A percentile compares a stretch with the other conserved stretches of the same genome.
Evolutionary conservation across 345 rosid genomes (phyloP).

Genomic region (Ceriops decandra): DNA sequence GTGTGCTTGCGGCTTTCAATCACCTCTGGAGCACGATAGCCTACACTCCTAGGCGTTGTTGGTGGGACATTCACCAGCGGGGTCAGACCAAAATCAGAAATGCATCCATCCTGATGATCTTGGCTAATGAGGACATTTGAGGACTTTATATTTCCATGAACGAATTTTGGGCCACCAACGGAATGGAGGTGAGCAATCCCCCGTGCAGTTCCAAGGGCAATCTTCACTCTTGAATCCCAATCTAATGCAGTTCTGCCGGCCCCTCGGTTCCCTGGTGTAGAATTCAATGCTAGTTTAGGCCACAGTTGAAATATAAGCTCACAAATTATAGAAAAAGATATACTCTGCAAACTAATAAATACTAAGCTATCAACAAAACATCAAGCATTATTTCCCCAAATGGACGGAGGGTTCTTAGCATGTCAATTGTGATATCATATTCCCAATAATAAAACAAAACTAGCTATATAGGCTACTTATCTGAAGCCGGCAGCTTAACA

Average conservation of each 20-base stretch:
- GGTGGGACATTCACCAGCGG: slow-evolving; percentile 60
- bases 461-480: background rate
- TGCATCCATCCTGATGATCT: slow-evolving; percentile 43
- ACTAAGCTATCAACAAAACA: background rate
- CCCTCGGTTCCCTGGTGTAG: slow-evolving; percentile 47
- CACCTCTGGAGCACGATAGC: slow-evolving; percentile 72
- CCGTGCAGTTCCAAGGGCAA: slow-evolving; percentile 60
- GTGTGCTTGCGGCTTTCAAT: slow-evolving; percentile 75
- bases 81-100: slow-evolving; percentile 67
- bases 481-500: background rate
- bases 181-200: slow-evolving; percentile 76
- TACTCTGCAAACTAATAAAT: background rate
- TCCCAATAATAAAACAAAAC: background rate
- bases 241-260: slow-evolving; percentile 56
- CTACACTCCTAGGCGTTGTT: slow-evolving; percentile 55
- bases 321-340: background rate
- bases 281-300: slow-evolving; percentile 10
- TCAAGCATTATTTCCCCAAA: no score
- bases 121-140: slow-evolving; percentile 68
- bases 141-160: slow-evolving; percentile 83
- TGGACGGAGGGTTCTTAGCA: no score
- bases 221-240: slow-evolving; percentile 69
- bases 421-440: background rate
- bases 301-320: background rate
- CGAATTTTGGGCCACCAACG: slow-evolving; percentile 62